A percentile compares a stretch with the other conserved stretches of the same genome.
Evolutionary conservation across 345 rosid species (phyloP).

Genomic region (Gossypium sturtianum): DNA sequence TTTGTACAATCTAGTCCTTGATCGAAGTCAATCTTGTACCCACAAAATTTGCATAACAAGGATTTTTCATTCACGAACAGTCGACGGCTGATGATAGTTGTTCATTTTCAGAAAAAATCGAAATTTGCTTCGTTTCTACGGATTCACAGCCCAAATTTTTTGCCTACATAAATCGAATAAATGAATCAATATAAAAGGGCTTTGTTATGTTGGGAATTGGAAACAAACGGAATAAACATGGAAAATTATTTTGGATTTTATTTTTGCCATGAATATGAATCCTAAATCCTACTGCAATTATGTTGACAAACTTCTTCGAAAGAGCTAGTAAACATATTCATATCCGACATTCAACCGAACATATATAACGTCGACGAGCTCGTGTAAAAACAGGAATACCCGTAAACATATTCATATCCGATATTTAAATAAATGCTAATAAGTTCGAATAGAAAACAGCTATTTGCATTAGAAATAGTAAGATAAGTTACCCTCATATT

Average conservation of each 20-base stretch:
- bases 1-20: background rate
- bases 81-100: background rate
- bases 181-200: background rate
- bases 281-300: too few relatives aligned
- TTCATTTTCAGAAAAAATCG: background rate
- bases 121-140: background rate
- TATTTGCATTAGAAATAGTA: too few relatives aligned
- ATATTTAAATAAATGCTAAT: too few relatives aligned
- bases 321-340: too few relatives aligned
- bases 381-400: background rate
- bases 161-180: background rate
- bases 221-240: background rate
- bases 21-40: background rate
- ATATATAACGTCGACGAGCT: background rate
- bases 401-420: too few relatives aligned
- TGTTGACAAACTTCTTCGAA: too few relatives aligned
- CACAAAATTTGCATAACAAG: too few relatives aligned
- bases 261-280: background rate
- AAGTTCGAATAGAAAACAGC: too few relatives aligned
- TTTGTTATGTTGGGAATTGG: background rate
- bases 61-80: background rate
- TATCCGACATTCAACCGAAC: background rate
- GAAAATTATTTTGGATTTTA: background rate
- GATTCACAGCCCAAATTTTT: background rate
- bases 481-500: too few relatives aligned